These are phyloP conservation scores for Fraxinus floribunda DNA, from an alignment of 305 asterid genomes.

Conservation along the genomic window DNA sequence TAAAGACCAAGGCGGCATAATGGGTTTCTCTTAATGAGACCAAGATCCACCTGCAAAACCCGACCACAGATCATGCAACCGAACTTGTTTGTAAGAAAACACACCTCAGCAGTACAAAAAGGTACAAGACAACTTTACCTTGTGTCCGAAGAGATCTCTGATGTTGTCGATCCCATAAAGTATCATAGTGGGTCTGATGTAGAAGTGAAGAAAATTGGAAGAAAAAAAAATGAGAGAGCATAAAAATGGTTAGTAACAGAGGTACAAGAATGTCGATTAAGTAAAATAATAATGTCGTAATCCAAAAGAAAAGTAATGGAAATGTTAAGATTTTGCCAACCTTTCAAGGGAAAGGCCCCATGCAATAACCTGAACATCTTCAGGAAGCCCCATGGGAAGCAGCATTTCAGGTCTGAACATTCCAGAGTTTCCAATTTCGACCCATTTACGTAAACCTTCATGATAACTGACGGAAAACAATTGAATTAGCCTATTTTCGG, in stretches of 20 bases:
- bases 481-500: slow-evolving; percentile 13
- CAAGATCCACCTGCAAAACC: slow-evolving; percentile 77
- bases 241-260: background rate
- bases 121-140: slow-evolving; percentile 44
- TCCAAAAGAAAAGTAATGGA: background rate
- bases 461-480: slow-evolving; percentile 59
- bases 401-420: slow-evolving; percentile 99
- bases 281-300: background rate
- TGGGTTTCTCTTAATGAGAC: slow-evolving; percentile 75
- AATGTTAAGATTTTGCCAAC: slow-evolving; percentile 28
- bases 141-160: slow-evolving; percentile 95
- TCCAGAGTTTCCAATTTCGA: slow-evolving; percentile 95
- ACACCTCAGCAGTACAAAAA: background rate
- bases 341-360: slow-evolving; percentile 99
- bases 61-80: slow-evolving; percentile 9
- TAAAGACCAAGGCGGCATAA: slow-evolving; percentile 79
- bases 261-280: background rate
- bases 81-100: background rate
- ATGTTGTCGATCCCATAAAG: slow-evolving; percentile 88
- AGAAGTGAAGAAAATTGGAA: background rate
- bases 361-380: slow-evolving; percentile 92
- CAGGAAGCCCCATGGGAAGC: slow-evolving; percentile 95
- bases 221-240: background rate
- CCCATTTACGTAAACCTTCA: slow-evolving; percentile 93
- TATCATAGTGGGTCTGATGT: slow-evolving; percentile 87